Base-by-base conservation (phyloP, 2,329 filamentous ascomycete genomes). In the Whalleya microplaca region DNA sequence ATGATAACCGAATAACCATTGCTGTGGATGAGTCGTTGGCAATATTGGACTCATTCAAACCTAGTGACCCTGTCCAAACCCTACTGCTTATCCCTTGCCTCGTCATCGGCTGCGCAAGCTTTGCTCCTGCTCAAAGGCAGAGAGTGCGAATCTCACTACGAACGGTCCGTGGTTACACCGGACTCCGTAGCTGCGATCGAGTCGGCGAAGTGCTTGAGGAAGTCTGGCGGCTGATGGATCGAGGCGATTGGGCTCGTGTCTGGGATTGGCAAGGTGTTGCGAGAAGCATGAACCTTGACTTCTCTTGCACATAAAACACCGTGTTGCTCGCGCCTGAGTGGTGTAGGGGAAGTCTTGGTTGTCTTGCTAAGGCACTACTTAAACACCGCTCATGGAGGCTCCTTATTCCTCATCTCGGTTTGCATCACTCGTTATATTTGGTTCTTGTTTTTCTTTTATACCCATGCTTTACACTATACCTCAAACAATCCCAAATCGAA, bases 211-310 rank as follows among this genome's bases (percentile, higher is more conserved):
- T 88, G 1, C 76, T 88, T 12, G 80, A 85, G 61, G 79, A 82
- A 62, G 75, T 87, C 2, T 88, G 85, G 85, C 71, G 75, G 20
- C 74, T 83, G 20, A 87, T 87, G 83, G 82, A 81, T 21, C 69
- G 71, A 9, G 82, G 80, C 19, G 81, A 87, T 48, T 86, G 83
- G 80, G 64, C 76, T 21, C 76, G 77, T 18, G 83, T 82, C 7
- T 88, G 85, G 85, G 85, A 88, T 68, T 88, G 84, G 84, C 84
- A 87, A 59, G 74, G 75, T 2, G 77, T 87, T 23, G 84, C 84
- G 1, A 72, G 75, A 51, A 66, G 73, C 7, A 78, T 85, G 71
- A 77, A 75, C 0, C 75, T 86, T 37, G 81, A 86, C 69, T 86
- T 86, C 63, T 73, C 84, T 2, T 84, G 82, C 67, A 70, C 71